Evolutionary conservation across 2,329 filamentous ascomycete species (phyloP), one percentile per base, ranked within the genome.

Genomic region (Ceratocystis ficicola): DNA sequence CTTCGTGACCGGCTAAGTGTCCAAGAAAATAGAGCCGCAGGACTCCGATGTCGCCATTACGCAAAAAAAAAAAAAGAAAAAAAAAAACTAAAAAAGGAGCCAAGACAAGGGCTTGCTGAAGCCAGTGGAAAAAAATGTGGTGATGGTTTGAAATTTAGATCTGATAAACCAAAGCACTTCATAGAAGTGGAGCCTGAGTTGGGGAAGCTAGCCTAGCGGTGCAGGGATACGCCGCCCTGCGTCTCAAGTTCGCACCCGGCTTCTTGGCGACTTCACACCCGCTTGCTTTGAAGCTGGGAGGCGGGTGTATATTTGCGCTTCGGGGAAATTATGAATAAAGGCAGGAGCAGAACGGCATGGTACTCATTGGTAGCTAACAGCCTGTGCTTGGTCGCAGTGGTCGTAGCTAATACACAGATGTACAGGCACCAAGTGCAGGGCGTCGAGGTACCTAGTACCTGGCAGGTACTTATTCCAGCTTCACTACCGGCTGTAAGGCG

Each of bases 111-210:
- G 20, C 20, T 25, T 15, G 12, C 50, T 25, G 50, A 25, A 55
- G 50, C 2, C 12, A 32, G 20, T 15, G n/a, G 41, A 32, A 63
- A 65, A 65, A 65, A 44, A 57, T 15, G 25, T 65, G 64, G 64
- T 60, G 64, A 65, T 65, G 64, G 28, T 65, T 52, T 17, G 15
- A 50, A 20, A 62, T 61, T 65, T 50, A 25, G 64, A 65, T 65
- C 64, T 65, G 64, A 65, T 65, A 65, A 65, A 50, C 46, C 64
- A 62, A 41, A 44, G 41, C 12, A 30, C 61, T 50, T 32, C 46
- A 63, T 10, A 46, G 17, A n/a, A 48, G 61, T 48, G 44, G 61
- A 44, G 28, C 30, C 36, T 41, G 55, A n/a, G 15, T 57, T 32
- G 52, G 52, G 52, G 22, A 28, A 32, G 22, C 52, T 57, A 32